Conservation (phyloP, 495 filamentous ascomycete genomes). For the Neurospora sp. region DNA sequence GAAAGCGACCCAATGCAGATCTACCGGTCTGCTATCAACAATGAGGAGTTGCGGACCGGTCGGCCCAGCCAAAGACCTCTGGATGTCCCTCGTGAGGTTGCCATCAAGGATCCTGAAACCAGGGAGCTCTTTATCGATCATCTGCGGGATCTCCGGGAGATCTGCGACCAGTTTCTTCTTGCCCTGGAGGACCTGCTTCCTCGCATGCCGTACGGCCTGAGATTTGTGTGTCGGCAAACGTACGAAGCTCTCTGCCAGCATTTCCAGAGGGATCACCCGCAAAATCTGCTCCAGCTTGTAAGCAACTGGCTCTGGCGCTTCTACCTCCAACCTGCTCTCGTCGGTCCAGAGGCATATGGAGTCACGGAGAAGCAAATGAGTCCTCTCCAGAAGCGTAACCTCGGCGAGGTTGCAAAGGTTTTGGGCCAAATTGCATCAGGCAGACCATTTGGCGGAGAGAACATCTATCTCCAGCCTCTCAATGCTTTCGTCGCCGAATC, state of each 20-base stretch:
- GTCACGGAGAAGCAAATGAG: constrained; percentile 79
- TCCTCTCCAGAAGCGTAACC: constrained; percentile 86
- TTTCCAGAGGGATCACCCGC: constrained; percentile 71
- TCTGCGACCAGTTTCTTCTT: constrained; percentile 78
- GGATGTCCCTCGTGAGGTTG: constrained; percentile 79
- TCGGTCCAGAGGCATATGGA: constrained; percentile 79
- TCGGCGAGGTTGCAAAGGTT: constrained; percentile 85
- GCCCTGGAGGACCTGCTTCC: constrained; percentile 73
- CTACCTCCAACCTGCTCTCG: constrained; percentile 82
- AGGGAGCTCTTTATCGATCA: constrained; percentile 86
- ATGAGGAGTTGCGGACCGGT: constrained; percentile 90
- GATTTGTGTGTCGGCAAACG: constrained; percentile 80
- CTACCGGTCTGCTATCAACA: constrained; percentile 87
- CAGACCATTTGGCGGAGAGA: constrained; percentile 81
- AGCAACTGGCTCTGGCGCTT: constrained; percentile 87
- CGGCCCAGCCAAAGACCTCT: constrained; percentile 66
- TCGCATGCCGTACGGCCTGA: constrained; percentile 86
- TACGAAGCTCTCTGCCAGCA: constrained; percentile 64
- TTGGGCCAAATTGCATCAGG: constrained; percentile 78
- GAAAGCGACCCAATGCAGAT: constrained; percentile 98
- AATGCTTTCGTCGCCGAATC: constrained; percentile 84
- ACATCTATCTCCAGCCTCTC: constrained; percentile 89
- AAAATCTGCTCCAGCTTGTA: constrained; percentile 70
- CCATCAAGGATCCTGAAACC: constrained; percentile 88
- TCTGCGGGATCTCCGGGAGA: constrained; percentile 84